Conservation (phyloP, 1,139 yeast genomes). For the Candida glucosophila region DNA sequence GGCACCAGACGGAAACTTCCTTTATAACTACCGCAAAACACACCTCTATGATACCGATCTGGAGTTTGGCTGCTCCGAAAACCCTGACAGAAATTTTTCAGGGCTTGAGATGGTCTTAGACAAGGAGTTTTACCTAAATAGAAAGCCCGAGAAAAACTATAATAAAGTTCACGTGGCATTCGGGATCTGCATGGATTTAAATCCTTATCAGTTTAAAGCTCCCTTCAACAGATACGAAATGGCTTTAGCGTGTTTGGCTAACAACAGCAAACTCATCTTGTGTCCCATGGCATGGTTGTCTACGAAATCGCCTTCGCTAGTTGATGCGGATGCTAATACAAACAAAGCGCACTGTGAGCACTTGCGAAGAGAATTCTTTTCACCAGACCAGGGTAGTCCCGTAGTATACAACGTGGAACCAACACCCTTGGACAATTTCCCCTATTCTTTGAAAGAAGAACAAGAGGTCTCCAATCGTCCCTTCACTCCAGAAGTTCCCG, state of each 20-base stretch:
- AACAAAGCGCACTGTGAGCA: constrained; percentile 6
- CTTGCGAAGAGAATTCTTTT: constrained; percentile 1
- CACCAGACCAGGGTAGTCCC: constrained; percentile 1
- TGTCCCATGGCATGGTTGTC: constrained; percentile 91
- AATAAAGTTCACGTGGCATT: constrained; percentile 36
- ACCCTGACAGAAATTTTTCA: constrained; percentile 44
- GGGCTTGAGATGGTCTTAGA: constrained; percentile 30
- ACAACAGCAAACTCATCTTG: constrained; percentile 47
- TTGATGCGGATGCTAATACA: constrained; percentile 6
- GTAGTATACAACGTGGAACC: constrained; percentile 1
- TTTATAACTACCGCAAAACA: constrained; percentile 69
- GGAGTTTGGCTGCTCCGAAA: constrained; percentile 71
- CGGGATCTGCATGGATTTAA: constrained; percentile 95
- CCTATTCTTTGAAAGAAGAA: constrained; percentile 1
- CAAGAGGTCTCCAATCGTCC: constrained; percentile 3
- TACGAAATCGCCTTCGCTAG: constrained; percentile 38
- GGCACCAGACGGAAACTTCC: constrained; percentile 46
- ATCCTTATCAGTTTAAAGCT: constrained; percentile 77
- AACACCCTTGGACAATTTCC: constrained; percentile 2
- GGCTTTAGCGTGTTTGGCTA: constrained; percentile 41
- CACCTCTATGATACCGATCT: constrained; percentile 77
- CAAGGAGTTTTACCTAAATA: constrained; percentile 13
- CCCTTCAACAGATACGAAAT: constrained; percentile 73
- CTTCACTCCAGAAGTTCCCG: constrained; percentile 14
- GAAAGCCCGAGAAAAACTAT: constrained; percentile 4